These are phyloP conservation scores for Melocanna baccifera DNA, from an alignment of 176 grass and related monocot species.

Conservation along the genomic window DNA sequence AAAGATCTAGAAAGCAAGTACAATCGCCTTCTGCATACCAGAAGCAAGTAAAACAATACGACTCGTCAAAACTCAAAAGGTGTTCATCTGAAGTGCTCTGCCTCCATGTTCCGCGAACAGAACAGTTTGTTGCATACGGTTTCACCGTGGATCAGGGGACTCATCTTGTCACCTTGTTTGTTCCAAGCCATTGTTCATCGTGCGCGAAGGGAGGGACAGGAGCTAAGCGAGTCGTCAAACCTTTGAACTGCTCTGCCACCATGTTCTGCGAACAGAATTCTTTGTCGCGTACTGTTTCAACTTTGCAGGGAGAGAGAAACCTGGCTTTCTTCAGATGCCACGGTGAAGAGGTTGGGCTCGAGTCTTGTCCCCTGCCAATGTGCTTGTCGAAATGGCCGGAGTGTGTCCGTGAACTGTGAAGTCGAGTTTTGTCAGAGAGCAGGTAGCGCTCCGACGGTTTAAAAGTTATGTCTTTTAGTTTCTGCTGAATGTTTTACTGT, in stretches of 20 bases:
- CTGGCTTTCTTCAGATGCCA: neutral
- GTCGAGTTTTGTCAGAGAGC: too few species aligned
- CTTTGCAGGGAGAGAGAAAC: neutral
- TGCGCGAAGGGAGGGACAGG: neutral
- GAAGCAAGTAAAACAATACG: neutral
- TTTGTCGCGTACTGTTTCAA: neutral
- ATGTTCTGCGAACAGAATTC: neutral
- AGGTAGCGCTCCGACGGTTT: too few species aligned
- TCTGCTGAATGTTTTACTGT: fast-evolving
- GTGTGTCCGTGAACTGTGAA: too few species aligned
- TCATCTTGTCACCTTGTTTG: neutral
- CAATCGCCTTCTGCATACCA: neutral
- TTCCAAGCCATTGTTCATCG: neutral
- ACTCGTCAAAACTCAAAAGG: neutral
- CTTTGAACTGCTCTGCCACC: neutral
- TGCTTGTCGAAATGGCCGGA: too few species aligned
- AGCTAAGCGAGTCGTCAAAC: neutral
- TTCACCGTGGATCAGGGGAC: neutral
- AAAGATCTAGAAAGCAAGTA: neutral
- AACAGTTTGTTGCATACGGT: neutral
- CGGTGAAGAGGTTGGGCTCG: neutral
- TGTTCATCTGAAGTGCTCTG: neutral
- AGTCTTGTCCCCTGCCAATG: neutral
- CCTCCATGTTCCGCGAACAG: neutral
- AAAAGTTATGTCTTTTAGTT: too few species aligned